A percentile compares a stretch with the other conserved stretches of the same genome.
Conservation (phyloP, 2,329 filamentous ascomycete species). For the Fusarium miscanthi region DNA sequence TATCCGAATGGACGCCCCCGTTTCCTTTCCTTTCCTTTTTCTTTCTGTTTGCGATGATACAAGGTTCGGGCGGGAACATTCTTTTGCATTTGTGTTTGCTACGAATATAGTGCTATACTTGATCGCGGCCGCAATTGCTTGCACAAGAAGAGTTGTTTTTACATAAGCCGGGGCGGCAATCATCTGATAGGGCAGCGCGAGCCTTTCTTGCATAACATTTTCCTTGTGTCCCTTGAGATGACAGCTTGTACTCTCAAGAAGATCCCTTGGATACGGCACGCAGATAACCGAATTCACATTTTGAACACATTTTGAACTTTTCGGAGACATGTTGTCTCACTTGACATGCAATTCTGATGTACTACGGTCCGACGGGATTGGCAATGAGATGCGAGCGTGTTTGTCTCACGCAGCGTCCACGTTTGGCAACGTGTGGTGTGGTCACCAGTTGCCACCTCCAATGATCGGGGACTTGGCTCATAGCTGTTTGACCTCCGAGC, state of each 20-base stretch:
- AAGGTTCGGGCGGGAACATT: slow-evolving; percentile 6
- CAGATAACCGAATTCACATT: slow-evolving; percentile 29
- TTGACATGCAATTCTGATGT: not conserved
- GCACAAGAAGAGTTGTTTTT: slow-evolving; percentile 18
- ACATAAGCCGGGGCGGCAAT: slow-evolving; percentile 1
- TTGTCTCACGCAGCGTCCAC: slow-evolving; percentile 17
- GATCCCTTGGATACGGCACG: slow-evolving; percentile 2
- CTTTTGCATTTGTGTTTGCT: slow-evolving; percentile 14
- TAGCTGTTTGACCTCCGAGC: slow-evolving; percentile 3
- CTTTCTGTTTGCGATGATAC: not conserved
- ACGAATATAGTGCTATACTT: not conserved
- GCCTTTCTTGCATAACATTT: slow-evolving; percentile 9
- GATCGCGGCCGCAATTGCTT: not conserved
- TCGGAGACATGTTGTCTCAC: slow-evolving; percentile 18
- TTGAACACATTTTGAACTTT: slow-evolving; percentile 21
- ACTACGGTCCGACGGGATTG: not conserved
- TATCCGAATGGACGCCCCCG: not conserved
- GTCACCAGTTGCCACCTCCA: slow-evolving; percentile 16
- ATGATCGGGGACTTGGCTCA: not conserved
- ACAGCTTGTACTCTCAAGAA: not conserved
- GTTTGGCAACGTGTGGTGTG: slow-evolving; percentile 28
- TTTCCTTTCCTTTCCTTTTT: slow-evolving; percentile 4
- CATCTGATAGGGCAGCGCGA: not conserved
- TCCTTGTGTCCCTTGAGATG: not conserved
- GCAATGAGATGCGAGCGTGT: slow-evolving; percentile 12